Conservation (phyloP, 768 basidiomycete genomes). For the Termitomyces sp. region DNA sequence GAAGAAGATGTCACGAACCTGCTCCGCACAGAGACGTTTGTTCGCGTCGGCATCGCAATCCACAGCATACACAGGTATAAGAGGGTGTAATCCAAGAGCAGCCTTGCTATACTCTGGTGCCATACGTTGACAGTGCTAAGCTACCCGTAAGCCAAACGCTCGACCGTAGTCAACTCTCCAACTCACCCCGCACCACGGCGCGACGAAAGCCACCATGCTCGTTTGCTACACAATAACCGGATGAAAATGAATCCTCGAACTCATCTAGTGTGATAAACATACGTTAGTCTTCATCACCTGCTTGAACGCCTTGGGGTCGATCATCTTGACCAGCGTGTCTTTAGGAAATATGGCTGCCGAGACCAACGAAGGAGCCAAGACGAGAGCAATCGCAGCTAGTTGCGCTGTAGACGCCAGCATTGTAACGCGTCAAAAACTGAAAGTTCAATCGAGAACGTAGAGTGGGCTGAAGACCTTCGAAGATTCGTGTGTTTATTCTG, state of each 20-base stretch:
- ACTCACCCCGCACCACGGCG: slow-evolving; percentile 91
- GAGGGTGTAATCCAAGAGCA: slow-evolving; percentile 72
- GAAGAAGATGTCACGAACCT: slow-evolving; percentile 37
- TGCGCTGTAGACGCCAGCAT: slow-evolving; percentile 34
- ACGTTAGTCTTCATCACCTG: slow-evolving; percentile 77
- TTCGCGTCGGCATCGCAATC: slow-evolving; percentile 87
- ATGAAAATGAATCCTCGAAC: neutral
- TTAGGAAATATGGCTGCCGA: slow-evolving; percentile 48
- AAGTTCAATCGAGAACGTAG: neutral
- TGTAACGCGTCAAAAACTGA: neutral
- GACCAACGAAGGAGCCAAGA: slow-evolving; percentile 45
- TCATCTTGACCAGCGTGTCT: slow-evolving; percentile 66
- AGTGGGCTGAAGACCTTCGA: neutral
- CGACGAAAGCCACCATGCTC: slow-evolving; percentile 84
- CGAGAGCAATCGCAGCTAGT: slow-evolving; percentile 34
- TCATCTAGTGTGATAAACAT: slow-evolving; percentile 23
- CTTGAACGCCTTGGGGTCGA: slow-evolving; percentile 70
- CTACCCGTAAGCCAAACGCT: neutral
- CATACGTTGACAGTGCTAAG: slow-evolving; percentile 81
- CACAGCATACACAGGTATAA: slow-evolving; percentile 89
- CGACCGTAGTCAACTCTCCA: neutral
- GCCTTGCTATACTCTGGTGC: slow-evolving; percentile 86
- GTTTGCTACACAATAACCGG: slow-evolving; percentile 49
- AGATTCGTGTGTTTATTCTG: neutral
- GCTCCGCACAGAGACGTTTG: slow-evolving; percentile 78